Percentiles rank a stretch among this genome's conserved stretches.
Conservation (phyloP, 257 asterid species). For the Handroanthus guayacan region DNA sequence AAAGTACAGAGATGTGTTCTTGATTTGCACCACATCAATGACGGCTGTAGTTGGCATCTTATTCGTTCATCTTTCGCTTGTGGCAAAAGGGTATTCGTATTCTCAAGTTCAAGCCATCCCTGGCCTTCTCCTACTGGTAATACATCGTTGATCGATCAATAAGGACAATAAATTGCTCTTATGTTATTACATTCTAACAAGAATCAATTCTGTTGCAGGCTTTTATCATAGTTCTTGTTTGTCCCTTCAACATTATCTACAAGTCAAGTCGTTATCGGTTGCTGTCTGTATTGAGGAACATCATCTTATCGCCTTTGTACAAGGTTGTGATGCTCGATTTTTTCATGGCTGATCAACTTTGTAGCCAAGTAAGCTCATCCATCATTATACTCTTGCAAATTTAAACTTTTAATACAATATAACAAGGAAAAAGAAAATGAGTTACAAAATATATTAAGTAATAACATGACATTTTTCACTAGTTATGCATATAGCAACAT, state of each 20-base stretch:
- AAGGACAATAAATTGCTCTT: neutral
- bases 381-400: neutral
- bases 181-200: neutral
- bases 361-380: conserved; percentile 76
- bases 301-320: conserved; percentile 77
- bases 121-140: conserved; percentile 79
- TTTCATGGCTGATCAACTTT: conserved; percentile 98
- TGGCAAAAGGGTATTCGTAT: conserved; percentile 70
- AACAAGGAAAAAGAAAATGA: too few relatives aligned
- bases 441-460: too few relatives aligned
- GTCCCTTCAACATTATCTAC: conserved; percentile 84
- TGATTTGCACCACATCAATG: conserved; percentile 88
- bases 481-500: too few relatives aligned
- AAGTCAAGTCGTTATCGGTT: conserved; percentile 82
- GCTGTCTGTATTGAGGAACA: conserved; percentile 70
- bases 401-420: too few relatives aligned
- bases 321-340: conserved; percentile 93
- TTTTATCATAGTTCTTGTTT: conserved; percentile 60
- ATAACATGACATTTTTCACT: too few relatives aligned
- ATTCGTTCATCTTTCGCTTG: conserved; percentile 74
- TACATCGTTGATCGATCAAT: neutral
- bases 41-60: conserved; percentile 75
- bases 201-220: conserved; percentile 44
- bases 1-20: conserved; percentile 81
- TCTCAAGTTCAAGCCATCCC: conserved; percentile 78